Evolutionary conservation across 1,139 yeast species (phyloP), one percentile per base, ranked within the genome.

Genomic region (Candida mesenterica): DNA sequence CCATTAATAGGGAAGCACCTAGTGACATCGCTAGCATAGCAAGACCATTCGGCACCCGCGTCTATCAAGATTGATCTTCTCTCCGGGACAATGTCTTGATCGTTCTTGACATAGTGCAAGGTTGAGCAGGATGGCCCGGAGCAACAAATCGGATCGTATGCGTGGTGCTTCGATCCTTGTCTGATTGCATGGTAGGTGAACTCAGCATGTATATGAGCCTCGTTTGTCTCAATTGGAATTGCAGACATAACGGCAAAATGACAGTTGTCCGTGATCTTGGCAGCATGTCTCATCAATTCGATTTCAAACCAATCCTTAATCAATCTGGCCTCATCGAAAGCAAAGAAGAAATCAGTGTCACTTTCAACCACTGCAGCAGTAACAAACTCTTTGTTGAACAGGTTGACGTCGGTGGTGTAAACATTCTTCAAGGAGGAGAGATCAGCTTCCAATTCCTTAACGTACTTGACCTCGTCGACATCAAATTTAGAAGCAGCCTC

Each of bases 11-110:
- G 98, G 76, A 89, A 92, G 55, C 95, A 85, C 57, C 98, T 76
- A 14, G 98, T 92, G 33, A 92, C 96, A 56, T 92, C 98, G 32
- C 90, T 74, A 4, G 96, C 92, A 59, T 92, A 92, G 54, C 88
- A 79, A 44, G 78, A 77, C 96, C 97, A 90, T 65, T 90, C 97
- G 5, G 96, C 96, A 34, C 98, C 98, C 4, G 97, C 97, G 62
- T 92, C 98, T 41, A 92, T 82, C 42, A 92, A 72, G 9, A 92
- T 75, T 4, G 92, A 74, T 34, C 58, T 56, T 41, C 77, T 80
- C 46, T 75, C 74, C 2, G 44, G 39, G 4, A 74, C 75, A 37
- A 80, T 58, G 2, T 71, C 72, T 40, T 82, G 89, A 51, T 89
- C 95, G 53, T 92, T 92, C 53, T 81, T 82, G 13, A 85, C 81